phyloP scores from a whole-genome alignment of 805 yeast species.

The Kockiozyma suomiensis region DNA sequence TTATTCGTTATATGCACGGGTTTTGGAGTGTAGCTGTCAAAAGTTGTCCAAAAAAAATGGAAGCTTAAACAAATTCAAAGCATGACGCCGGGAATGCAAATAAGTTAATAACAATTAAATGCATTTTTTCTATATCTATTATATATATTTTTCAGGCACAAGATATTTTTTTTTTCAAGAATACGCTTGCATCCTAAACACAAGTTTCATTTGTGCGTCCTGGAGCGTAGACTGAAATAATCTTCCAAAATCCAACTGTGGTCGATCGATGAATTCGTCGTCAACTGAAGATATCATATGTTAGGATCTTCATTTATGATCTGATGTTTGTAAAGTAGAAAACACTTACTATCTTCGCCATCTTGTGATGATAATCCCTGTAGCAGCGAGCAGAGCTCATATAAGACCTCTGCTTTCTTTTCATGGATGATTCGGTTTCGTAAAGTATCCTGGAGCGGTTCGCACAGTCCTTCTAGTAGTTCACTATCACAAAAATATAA shows the following conservation, averaged over 20 bases:
- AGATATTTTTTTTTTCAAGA: conserved; percentile 27
- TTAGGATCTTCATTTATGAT: background rate
- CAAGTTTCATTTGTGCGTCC: conserved; percentile 77
- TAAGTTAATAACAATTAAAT: background rate
- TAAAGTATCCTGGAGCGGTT: conserved; percentile 73
- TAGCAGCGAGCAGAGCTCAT: conserved; percentile 73
- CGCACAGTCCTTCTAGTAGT: conserved; percentile 68
- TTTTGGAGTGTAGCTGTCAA: too few relatives aligned
- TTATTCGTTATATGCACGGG: too few relatives aligned
- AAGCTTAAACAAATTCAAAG: background rate
- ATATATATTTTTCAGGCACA: background rate
- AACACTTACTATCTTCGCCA: conserved; percentile 20
- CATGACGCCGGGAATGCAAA: too few relatives aligned
- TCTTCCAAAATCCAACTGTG: conserved; percentile 53
- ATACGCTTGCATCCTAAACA: conserved; percentile 74
- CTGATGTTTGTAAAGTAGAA: background rate
- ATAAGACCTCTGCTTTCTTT: conserved; percentile 62
- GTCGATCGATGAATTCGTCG: conserved; percentile 35
- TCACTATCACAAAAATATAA: conserved; percentile 31
- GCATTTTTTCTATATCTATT: background rate
- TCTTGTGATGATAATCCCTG: conserved; percentile 43
- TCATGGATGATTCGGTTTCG: conserved; percentile 73
- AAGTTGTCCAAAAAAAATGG: too few relatives aligned
- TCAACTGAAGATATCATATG: conserved; percentile 8
- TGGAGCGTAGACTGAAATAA: conserved; percentile 71